phyloP scores from a whole-genome alignment of 2,329 filamentous ascomycete species.

The Dothistroma pini region DNA sequence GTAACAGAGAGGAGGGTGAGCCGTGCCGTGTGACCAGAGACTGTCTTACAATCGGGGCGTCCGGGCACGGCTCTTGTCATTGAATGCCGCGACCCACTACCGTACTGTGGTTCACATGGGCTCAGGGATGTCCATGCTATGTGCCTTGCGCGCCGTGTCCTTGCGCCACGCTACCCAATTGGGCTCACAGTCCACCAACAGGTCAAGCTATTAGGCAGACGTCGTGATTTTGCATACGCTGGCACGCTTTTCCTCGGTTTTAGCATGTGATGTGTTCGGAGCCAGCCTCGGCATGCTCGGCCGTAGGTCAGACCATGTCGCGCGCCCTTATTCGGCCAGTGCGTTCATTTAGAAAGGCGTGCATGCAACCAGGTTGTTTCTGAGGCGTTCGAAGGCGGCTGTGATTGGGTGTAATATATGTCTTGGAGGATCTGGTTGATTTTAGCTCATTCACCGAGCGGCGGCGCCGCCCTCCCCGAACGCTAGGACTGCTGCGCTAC shows the following conservation, averaged over 20 bases:
- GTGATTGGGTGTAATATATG: not conserved
- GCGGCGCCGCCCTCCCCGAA: not conserved
- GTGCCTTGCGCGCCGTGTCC: not conserved
- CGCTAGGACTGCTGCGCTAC: not conserved
- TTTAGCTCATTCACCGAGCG: not conserved
- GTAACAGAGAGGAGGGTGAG: not conserved
- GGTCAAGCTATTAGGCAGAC: not conserved
- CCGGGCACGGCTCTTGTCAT: not conserved
- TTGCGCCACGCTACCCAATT: not conserved
- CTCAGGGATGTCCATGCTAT: not conserved
- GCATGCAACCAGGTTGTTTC: not conserved
- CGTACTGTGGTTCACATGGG: not conserved
- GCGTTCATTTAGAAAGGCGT: not conserved
- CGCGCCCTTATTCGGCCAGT: not conserved
- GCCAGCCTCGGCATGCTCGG: not conserved
- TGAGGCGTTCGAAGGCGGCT: not conserved
- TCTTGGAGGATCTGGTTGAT: not conserved
- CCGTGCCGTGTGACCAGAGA: not conserved
- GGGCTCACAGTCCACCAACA: not conserved
- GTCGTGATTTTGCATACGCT: not conserved
- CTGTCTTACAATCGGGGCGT: not conserved
- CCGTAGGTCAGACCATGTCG: not conserved
- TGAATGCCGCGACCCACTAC: not conserved
- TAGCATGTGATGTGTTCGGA: not conserved
- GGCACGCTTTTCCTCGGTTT: not conserved